Conservation (phyloP, 257 asterid species). For the Gentiana macrophylla region DNA sequence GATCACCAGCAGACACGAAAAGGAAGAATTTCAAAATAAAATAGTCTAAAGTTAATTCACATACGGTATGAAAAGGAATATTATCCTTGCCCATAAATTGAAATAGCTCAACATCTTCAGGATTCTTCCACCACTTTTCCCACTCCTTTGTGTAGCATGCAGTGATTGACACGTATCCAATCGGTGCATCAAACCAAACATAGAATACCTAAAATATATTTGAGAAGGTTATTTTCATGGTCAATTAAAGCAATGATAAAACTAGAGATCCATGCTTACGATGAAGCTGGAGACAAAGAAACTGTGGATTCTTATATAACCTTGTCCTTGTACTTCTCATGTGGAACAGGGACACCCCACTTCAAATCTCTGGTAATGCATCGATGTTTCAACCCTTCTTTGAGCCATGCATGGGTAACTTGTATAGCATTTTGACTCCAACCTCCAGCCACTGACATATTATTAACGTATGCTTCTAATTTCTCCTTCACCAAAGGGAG, state of each 20-base stretch:
- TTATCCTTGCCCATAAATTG: constrained; percentile 99
- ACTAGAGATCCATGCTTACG: not conserved
- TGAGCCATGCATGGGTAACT: constrained; percentile 75
- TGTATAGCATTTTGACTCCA: constrained; percentile 98
- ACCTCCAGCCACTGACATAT: constrained; percentile 70
- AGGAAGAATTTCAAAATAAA: not conserved
- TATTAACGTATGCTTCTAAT: constrained; percentile 50
- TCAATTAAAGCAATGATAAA: constrained; percentile 1
- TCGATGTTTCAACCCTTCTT: constrained; percentile 69
- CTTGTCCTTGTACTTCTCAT: constrained; percentile 73
- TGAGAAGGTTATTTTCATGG: not conserved
- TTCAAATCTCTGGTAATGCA: constrained; percentile 93
- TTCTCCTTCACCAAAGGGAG: constrained; percentile 76
- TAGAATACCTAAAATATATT: constrained; percentile 64
- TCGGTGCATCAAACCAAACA: constrained; percentile 99
- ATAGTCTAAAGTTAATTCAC: constrained; percentile 11
- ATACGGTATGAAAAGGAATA: constrained; percentile 94
- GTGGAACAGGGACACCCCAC: constrained; percentile 99
- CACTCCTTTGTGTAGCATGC: constrained; percentile 88
- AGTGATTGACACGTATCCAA: constrained; percentile 91
- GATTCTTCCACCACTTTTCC: constrained; percentile 99
- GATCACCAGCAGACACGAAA: not conserved
- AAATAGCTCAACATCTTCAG: constrained; percentile 87
- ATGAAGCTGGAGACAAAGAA: constrained; percentile 2
- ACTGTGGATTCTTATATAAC: constrained; percentile 21